These are phyloP conservation scores for Lentinus tigrinus DNA, from an alignment of 768 basidiomycete species.

Conservation along the genomic window DNA sequence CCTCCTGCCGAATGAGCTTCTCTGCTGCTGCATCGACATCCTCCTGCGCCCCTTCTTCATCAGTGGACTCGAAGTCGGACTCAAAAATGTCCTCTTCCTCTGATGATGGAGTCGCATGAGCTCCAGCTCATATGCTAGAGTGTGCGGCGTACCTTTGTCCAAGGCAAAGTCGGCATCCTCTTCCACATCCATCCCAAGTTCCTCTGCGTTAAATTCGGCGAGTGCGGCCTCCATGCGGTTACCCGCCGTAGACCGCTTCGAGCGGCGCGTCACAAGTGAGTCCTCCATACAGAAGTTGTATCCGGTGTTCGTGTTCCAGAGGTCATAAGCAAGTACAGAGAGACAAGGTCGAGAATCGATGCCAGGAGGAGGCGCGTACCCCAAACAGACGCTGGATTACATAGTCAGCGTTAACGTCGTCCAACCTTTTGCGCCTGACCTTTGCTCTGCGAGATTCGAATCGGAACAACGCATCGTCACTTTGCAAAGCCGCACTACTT, in stretches of 20 bases:
- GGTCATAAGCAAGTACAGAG: no score
- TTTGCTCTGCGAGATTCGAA: no score
- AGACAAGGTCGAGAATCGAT: no score
- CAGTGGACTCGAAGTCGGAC: slow-evolving; percentile 85
- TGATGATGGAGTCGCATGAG: slow-evolving; percentile 24
- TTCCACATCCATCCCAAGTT: slow-evolving; percentile 56
- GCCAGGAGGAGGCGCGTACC: no score
- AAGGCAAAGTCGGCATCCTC: slow-evolving; percentile 74
- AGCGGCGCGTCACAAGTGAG: slow-evolving; percentile 53
- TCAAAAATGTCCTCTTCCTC: slow-evolving; percentile 83
- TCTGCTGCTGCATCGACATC: slow-evolving; percentile 58
- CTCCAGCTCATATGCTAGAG: no score
- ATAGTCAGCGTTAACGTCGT: no score
- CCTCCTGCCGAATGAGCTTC: slow-evolving; percentile 56
- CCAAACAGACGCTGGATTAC: no score
- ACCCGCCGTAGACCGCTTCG: slow-evolving; percentile 73
- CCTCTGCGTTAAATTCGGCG: slow-evolving; percentile 59
- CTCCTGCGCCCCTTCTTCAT: slow-evolving; percentile 55
- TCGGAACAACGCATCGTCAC: no score
- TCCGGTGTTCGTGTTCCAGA: no score
- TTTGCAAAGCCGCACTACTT: no score
- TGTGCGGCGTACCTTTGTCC: slow-evolving; percentile 50
- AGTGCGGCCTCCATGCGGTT: slow-evolving; percentile 83
- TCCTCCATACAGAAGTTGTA: slow-evolving; percentile 33
- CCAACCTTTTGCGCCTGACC: no score